phyloP scores from a whole-genome alignment of 805 yeast species.

The Ogataea glucozyma region DNA sequence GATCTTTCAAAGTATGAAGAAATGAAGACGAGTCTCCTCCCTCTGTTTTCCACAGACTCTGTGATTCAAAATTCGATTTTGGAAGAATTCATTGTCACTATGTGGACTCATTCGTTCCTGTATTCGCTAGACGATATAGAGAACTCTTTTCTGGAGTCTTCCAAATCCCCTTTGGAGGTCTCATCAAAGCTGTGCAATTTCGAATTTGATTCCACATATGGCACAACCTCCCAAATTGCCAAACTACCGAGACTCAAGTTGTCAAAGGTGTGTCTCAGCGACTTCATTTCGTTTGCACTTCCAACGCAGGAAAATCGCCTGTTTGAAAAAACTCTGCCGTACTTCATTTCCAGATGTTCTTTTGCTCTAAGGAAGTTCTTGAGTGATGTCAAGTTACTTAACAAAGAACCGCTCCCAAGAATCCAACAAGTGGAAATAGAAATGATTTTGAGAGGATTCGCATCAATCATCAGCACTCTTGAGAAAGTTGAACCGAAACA shows the following conservation, averaged over 20 bases:
- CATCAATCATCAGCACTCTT: slow-evolving; percentile 10
- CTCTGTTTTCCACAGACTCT: slow-evolving; percentile 36
- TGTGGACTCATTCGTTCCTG: slow-evolving; percentile 62
- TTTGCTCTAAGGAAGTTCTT: slow-evolving; percentile 63
- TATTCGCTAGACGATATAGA: slow-evolving; percentile 62
- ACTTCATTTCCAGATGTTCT: slow-evolving; percentile 56
- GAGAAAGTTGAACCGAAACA: slow-evolving; percentile 3
- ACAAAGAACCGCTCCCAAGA: slow-evolving; percentile 63
- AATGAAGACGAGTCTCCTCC: slow-evolving; percentile 44
- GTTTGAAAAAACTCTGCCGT: slow-evolving; percentile 41
- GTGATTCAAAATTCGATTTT: slow-evolving; percentile 34
- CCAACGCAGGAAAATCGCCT: slow-evolving; percentile 25
- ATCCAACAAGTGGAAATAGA: slow-evolving; percentile 66
- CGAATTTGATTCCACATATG: slow-evolving; percentile 53
- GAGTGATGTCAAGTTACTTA: slow-evolving; percentile 60
- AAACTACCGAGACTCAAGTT: slow-evolving; percentile 47
- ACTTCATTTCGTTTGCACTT: slow-evolving; percentile 46
- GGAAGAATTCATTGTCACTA: slow-evolving; percentile 43
- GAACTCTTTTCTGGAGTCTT: slow-evolving; percentile 24
- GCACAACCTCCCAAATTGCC: slow-evolving; percentile 57
- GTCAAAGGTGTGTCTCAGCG: slow-evolving; percentile 56
- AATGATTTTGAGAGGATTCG: slow-evolving; percentile 46
- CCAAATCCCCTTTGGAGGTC: slow-evolving; percentile 35
- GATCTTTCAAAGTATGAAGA: slow-evolving; percentile 46
- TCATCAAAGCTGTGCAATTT: slow-evolving; percentile 41